Percentiles rank a stretch among this genome's conserved stretches.
Evolutionary conservation across 192 early-diverging fungal genomes (phyloP).

Genomic region (Coemansia erecta): DNA sequence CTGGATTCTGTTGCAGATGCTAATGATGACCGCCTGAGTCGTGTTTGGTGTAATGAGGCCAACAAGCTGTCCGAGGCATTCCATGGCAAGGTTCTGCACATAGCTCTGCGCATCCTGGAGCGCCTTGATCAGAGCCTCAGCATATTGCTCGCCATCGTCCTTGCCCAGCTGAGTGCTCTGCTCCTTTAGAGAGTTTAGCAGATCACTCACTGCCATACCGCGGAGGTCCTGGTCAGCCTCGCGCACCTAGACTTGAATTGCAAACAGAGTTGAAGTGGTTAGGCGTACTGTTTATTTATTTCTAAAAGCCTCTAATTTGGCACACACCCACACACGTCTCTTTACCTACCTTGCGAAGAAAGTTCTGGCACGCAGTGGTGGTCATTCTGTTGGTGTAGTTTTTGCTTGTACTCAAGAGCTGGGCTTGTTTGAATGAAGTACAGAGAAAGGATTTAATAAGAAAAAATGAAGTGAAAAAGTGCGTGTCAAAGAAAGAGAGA

Average conservation of each 20-base stretch:
- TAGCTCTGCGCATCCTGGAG: constrained; percentile 42
- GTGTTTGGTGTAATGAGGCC: constrained; percentile 21
- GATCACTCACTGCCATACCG: constrained; percentile 37
- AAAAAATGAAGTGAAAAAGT: not conserved
- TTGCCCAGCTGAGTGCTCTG: constrained; percentile 5
- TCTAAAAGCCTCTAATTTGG: not conserved
- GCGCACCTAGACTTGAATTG: constrained; percentile 17
- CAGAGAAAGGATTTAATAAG: not conserved
- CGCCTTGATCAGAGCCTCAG: constrained; percentile 17
- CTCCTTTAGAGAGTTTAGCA: constrained; percentile 21
- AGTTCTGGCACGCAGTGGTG: constrained; percentile 10
- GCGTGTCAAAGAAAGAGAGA: not conserved
- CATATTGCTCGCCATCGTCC: constrained; percentile 27
- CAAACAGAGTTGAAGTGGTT: no score
- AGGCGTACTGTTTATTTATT: no score
- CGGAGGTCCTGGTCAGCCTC: constrained; percentile 45
- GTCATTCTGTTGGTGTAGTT: constrained; percentile 1
- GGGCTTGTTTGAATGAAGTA: constrained; percentile 3
- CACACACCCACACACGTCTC: not conserved
- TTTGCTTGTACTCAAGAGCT: not conserved
- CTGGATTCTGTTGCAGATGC: constrained; percentile 25
- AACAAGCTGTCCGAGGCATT: constrained; percentile 37
- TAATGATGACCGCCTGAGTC: constrained; percentile 7
- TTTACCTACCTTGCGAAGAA: constrained; percentile 19
- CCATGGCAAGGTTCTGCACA: constrained; percentile 45